Base-by-base conservation (phyloP, 2,329 filamentous ascomycete species). In the Dactylonectria macrodidyma region DNA sequence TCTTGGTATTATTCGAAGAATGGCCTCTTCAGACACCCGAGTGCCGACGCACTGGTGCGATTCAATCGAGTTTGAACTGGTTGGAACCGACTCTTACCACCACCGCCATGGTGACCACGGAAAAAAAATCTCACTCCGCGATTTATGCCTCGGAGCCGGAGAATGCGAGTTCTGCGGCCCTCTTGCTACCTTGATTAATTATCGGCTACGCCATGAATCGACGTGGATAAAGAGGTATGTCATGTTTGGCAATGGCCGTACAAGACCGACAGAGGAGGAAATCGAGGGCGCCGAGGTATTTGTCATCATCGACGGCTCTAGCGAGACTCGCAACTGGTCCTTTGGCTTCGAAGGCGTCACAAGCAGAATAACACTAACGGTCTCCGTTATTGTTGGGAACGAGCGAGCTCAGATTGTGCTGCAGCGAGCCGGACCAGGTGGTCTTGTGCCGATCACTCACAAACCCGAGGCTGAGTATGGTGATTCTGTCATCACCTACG, bases 81-180 rank as follows among this genome's bases (percentile, higher is more conserved):
- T 54, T 19, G 50, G 50, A 24, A 54, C 50, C 30, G 26, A 54
- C 11, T 33, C 50, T 12, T 54, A 34, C 30, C 50, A 22, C 34
- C 8, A n/a, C 50, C 26, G 30, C 36, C 12, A 10, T 11, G 9
- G 11, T 10, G 36, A 38, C 2, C 26, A 33, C 16, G 10, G 26
- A 10, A 34, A 54, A 54, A n/a, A 3, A 3, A 12, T n/a, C n/a
- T n/a, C 24, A 34, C 50, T 54, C n/a, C 19, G 33, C 5, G 41
- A 47, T 12, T 14, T 58, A 14, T 38, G 55, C 12, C 12, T 58
- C 24, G 38, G 47, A 3, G 41, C 5, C 3, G 41, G 14, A 2
- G 55, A 46, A 47, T 58, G 55, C 19, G 16, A 58, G 22, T 58
- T 58, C 19, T 58, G 55, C 8, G 38, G 38, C 34, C 14, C 11